Evolutionary conservation across 23 red algal species (phyloP), one percentile per base, ranked within the genome.

Genomic region (Cyanidium caldarium): DNA sequence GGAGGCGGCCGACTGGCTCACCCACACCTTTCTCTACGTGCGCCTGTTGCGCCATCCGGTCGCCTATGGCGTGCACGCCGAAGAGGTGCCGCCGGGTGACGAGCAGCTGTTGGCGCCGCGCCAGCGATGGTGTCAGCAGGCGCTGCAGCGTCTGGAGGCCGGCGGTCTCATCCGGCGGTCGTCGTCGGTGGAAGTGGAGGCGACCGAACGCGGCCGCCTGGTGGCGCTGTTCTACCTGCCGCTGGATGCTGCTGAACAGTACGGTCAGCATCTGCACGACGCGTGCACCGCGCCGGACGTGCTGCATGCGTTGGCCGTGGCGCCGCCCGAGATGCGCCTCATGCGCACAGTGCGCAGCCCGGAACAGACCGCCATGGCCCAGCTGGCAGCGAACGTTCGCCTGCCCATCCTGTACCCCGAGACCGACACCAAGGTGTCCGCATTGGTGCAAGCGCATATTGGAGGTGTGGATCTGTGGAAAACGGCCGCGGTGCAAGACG

Each of bases 11-110:
- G 67, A 73, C 20, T 98, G 92, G 92, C 61, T 98, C 13, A 67
- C 41, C 33, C 82, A 86, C 57, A 87, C 92, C 2, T 98, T 82
- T 44, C 75, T 98, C 7, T 86, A 80, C 65, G 80, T 98, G 33
- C 72, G 92, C 37, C 84, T 88, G 92, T 1, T 89, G 44, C 75
- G 78, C 21, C 43, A 85, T 26, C 83, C 83, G 7, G 37, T 37
- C 7, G 45, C 79, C 23, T 87, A 98, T 66, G 83, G 92, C 17
- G 67, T 86, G 17, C 35, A 66, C 13, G 68, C 68, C 34, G 81
- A 81, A 38, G 77, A 83, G 65, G 44, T 67, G n/a, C n/a, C n/a
- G n/a, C n/a, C n/a, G 23, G 46, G 72, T 14, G 35, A 42, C 38
- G 88, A 94, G 65, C 56, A 39, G 2, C 29, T 51, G 14, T 43